These are phyloP conservation scores for Macadamia tetraphylla DNA, from an alignment of 164 flowering plant genomes.

Conservation along the genomic window DNA sequence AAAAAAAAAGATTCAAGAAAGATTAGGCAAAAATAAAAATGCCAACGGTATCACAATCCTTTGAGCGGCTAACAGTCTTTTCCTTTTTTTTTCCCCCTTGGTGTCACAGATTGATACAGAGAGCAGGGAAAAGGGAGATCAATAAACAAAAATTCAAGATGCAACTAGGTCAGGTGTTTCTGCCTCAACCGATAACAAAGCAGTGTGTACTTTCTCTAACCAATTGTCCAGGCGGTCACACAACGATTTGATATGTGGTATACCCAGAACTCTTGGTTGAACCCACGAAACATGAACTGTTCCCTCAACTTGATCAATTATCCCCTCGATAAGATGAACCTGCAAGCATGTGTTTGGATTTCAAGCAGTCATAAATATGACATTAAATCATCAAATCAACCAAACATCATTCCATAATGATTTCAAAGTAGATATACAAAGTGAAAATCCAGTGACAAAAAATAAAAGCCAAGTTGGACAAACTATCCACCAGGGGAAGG, in stretches of 20 bases:
- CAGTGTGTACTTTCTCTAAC: slow-evolving; percentile 79
- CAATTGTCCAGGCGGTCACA: slow-evolving; percentile 74
- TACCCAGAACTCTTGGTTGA: slow-evolving; percentile 85
- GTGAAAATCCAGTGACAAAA: no score
- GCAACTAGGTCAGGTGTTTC: slow-evolving; percentile 94
- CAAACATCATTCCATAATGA: no score
- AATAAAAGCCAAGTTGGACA: no score
- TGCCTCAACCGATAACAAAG: slow-evolving; percentile 79
- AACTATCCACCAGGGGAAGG: no score
- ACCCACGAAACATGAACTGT: slow-evolving; percentile 94
- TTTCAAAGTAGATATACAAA: no score
- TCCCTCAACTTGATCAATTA: slow-evolving; percentile 92
- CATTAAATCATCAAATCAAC: no score
- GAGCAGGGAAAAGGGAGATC: slow-evolving; percentile 9
- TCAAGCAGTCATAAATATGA: no score
- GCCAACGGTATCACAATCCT: neutral
- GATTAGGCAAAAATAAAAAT: neutral
- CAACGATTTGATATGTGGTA: slow-evolving; percentile 78
- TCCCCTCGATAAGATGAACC: slow-evolving; percentile 97
- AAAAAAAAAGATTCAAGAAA: neutral
- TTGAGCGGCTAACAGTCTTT: neutral
- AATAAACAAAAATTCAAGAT: slow-evolving; percentile 26
- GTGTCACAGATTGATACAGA: slow-evolving; percentile 10
- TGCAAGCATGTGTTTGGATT: slow-evolving; percentile 22
- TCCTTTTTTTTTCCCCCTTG: neutral